Evolutionary conservation across 257 asterid species (phyloP).

Genomic region (Solanum rostratum): DNA sequence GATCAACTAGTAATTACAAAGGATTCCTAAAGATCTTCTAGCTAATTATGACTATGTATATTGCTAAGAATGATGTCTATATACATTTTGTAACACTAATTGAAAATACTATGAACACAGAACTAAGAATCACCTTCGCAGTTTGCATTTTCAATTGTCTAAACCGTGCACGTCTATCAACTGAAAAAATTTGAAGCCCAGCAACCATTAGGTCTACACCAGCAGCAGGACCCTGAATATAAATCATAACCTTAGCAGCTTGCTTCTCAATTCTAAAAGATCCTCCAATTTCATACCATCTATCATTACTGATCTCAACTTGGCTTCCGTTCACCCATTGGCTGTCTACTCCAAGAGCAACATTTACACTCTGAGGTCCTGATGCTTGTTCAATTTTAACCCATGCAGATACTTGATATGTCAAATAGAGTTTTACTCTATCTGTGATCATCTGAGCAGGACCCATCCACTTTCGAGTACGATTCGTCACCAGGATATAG

Average conservation of each 20-base stretch:
- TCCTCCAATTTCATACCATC: constrained; percentile 85
- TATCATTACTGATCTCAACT: constrained; percentile 55
- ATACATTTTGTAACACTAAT: too few relatives aligned
- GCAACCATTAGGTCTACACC: constrained; percentile 79
- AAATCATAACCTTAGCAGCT: constrained; percentile 47
- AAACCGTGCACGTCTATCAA: constrained; percentile 49
- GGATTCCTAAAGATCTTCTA: too few relatives aligned
- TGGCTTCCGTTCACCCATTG: constrained; percentile 89
- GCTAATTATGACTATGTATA: too few relatives aligned
- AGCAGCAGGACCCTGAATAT: constrained; percentile 73
- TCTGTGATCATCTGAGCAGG: constrained; percentile 82
- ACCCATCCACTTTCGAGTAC: constrained; percentile 93
- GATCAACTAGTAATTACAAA: too few relatives aligned
- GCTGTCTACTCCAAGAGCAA: constrained; percentile 74
- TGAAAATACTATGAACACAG: not conserved
- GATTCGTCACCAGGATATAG: constrained; percentile 50
- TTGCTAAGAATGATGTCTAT: too few relatives aligned
- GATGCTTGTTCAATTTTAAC: constrained; percentile 48
- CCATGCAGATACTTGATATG: constrained; percentile 95
- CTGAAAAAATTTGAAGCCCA: constrained; percentile 76
- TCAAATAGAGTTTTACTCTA: constrained; percentile 49
- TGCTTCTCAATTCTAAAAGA: constrained; percentile 83
- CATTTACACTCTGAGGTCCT: constrained; percentile 46
- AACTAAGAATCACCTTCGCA: constrained; percentile 40
- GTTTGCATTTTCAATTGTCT: constrained; percentile 41